Conservation (phyloP, 352 stramenopile genomes). For the Pythium phragmiticola region DNA sequence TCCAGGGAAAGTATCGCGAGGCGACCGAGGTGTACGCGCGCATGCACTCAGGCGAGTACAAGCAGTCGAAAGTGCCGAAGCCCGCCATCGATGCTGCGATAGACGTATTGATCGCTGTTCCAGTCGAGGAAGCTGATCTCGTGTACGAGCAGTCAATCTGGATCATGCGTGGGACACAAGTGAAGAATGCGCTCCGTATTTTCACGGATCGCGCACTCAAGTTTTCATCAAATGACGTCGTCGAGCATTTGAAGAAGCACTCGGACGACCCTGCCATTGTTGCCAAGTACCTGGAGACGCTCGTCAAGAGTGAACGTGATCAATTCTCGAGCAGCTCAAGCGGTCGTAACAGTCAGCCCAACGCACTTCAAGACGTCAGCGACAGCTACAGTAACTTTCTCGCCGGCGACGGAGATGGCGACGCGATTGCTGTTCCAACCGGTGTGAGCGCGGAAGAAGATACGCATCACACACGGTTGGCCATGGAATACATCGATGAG, state of each 20-base stretch:
- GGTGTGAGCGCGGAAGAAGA: conserved; percentile 39
- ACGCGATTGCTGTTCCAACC: conserved; percentile 24
- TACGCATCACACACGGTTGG: conserved; percentile 78
- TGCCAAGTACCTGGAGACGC: conserved; percentile 79
- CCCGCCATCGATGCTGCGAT: conserved; percentile 88
- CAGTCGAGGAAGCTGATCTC: conserved; percentile 76
- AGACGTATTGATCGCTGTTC: conserved; percentile 80
- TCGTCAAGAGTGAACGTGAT: conserved; percentile 55
- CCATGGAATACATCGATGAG: conserved; percentile 86
- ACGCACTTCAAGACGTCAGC: conserved; percentile 39
- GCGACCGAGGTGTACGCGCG: conserved; percentile 82
- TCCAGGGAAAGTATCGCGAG: conserved; percentile 66
- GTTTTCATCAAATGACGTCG: conserved; percentile 75
- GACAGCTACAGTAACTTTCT: conserved; percentile 86
- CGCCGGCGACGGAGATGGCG: conserved; percentile 59
- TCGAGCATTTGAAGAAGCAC: conserved; percentile 73
- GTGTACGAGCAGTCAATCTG: conserved; percentile 88
- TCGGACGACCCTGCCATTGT: conserved; percentile 72
- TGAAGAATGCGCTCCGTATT: conserved; percentile 79
- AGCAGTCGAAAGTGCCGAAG: conserved; percentile 85
- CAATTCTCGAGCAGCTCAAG: conserved; percentile 21
- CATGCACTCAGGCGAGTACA: conserved; percentile 75
- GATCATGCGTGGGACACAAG: conserved; percentile 74
- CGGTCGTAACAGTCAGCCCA: conserved; percentile 15
- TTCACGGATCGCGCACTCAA: conserved; percentile 76